Evolutionary conservation across 192 early-diverging fungal species (phyloP).

Genomic region (Backusella luteola): DNA sequence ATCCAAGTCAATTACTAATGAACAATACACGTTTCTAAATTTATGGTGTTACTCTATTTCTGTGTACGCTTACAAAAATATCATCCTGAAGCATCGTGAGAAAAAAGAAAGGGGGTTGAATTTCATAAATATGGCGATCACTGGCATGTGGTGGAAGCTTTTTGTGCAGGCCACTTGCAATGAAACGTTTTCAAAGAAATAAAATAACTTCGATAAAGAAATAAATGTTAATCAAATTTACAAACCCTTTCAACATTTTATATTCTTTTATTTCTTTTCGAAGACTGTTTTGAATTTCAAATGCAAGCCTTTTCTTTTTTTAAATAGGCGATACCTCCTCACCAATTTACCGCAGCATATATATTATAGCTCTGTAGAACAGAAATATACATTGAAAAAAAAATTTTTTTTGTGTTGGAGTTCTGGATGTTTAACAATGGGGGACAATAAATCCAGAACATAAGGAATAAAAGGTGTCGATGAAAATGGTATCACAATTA

Average conservation of each 20-base stretch:
- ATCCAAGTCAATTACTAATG: too few species aligned
- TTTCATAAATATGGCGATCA: not conserved
- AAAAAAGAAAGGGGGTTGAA: not conserved
- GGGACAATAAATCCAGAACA: not conserved
- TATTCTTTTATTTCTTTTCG: not conserved
- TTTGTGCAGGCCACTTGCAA: not conserved
- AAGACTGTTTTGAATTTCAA: not conserved
- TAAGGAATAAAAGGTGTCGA: not conserved
- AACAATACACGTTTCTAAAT: too few species aligned
- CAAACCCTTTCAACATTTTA: not conserved
- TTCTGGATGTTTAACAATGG: not conserved
- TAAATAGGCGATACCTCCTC: not conserved
- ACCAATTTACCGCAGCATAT: not conserved
- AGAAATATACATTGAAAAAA: not conserved
- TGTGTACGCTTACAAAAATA: not conserved
- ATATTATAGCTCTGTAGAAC: not conserved
- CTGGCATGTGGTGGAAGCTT: not conserved
- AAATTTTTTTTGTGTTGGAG: not conserved
- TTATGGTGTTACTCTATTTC: not conserved
- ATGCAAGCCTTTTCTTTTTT: not conserved
- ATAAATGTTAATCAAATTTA: not conserved
- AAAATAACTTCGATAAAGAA: not conserved
- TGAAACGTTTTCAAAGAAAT: not conserved
- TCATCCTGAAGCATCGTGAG: not conserved
- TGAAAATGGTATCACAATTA: not conserved